Percentiles rank a stretch among this genome's conserved stretches.
Evolutionary conservation across 169 alveolate genomes (phyloP).

Genomic region (Babesia bigemina): DNA sequence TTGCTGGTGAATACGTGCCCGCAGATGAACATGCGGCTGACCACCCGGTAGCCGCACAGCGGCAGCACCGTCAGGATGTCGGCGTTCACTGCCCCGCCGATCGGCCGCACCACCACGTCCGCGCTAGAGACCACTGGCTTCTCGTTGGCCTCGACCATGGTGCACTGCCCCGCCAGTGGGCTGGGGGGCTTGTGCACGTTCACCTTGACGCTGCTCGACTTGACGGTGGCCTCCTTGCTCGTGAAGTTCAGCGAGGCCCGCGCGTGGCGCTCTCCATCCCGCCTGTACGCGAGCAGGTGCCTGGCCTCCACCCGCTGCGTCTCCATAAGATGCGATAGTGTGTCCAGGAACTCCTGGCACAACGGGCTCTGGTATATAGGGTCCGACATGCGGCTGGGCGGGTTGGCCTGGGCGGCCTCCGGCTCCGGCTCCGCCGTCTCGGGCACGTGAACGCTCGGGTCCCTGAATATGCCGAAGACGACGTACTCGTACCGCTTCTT

Average conservation of each 20-base stretch:
- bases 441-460: constrained; percentile 25
- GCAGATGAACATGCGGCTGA: constrained; percentile 20
- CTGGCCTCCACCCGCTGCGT: constrained; percentile 26
- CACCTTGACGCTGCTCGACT: constrained; percentile 35
- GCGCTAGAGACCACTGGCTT: neutral
- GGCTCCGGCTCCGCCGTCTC: neutral
- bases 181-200: constrained; percentile 37
- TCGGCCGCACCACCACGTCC: constrained; percentile 17
- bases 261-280: neutral
- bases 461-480: constrained; percentile 32
- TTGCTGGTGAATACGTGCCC: constrained; percentile 68
- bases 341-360: constrained; percentile 23
- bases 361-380: constrained; percentile 11
- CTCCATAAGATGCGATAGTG: constrained; percentile 29
- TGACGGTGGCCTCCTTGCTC: constrained; percentile 11
- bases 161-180: constrained; percentile 35
- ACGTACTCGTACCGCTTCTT: constrained; percentile 16
- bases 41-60: neutral
- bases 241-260: constrained; percentile 38
- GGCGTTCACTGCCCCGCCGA: neutral
- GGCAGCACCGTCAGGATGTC: constrained; percentile 22
- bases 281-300: neutral
- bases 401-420: neutral
- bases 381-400: neutral
- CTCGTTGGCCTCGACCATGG: neutral